A percentile compares a stretch with the other conserved stretches of the same genome.
Evolutionary conservation across 2,329 filamentous ascomycete species (phyloP).

Genomic region (Aspergillus uvarum): DNA sequence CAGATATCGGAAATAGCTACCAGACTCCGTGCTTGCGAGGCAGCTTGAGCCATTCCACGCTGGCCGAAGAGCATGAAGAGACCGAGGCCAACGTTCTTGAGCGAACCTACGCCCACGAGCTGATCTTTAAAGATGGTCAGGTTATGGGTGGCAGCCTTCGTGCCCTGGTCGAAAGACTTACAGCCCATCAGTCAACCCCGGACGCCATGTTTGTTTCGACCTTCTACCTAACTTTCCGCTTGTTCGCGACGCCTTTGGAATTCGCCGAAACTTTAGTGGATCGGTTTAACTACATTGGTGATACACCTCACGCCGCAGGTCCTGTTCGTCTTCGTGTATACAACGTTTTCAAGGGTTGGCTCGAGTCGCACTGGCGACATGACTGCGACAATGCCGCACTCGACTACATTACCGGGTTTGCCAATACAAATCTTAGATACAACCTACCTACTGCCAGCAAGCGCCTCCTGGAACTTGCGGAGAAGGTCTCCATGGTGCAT

Average conservation of each 20-base stretch:
- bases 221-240: conserved; percentile 93
- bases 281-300: conserved; percentile 86
- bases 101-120: conserved; percentile 85
- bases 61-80: conserved; percentile 75
- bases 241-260: conserved; percentile 79
- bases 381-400: conserved; percentile 77
- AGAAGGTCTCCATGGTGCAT: conserved; percentile 72
- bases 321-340: conserved; percentile 89
- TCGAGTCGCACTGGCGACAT: conserved; percentile 92
- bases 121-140: conserved; percentile 92
- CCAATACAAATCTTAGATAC: conserved; percentile 66
- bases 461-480: conserved; percentile 74
- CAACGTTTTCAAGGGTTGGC: conserved; percentile 95
- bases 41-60: conserved; percentile 63
- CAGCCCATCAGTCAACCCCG: conserved; percentile 87
- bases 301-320: conserved; percentile 69
- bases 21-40: conserved; percentile 65
- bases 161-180: conserved; percentile 90
- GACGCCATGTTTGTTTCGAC: conserved; percentile 89
- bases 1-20: conserved; percentile 61
- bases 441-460: conserved; percentile 75
- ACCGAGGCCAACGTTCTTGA: conserved; percentile 82
- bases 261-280: conserved; percentile 82
- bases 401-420: conserved; percentile 74
- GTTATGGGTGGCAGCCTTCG: conserved; percentile 89